A percentile compares a stretch with the other conserved stretches of the same genome.
Conservation (phyloP, 2,329 filamentous ascomycete species). For the Epichloe amarillans region DNA sequence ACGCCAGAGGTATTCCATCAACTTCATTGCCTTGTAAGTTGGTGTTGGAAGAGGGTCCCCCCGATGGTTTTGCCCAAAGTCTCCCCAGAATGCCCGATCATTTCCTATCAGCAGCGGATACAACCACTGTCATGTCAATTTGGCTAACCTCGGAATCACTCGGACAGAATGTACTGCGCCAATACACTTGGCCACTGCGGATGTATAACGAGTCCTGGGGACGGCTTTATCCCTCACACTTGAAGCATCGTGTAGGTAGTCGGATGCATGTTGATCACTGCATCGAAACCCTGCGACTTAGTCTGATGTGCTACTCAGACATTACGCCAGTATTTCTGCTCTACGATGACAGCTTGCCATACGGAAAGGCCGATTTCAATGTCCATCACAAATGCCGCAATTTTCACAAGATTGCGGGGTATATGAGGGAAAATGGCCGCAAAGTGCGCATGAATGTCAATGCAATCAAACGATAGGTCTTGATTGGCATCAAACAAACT, state of each 20-base stretch:
- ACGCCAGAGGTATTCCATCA: neutral
- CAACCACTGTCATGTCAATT: too few relatives aligned
- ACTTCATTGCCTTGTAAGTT: slow-evolving; percentile 2
- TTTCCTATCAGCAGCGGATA: too few relatives aligned
- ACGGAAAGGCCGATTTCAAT: neutral
- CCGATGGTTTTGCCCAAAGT: too few relatives aligned
- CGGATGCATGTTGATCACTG: slow-evolving; percentile 2
- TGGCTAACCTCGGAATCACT: neutral
- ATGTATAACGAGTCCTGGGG: slow-evolving; percentile 3
- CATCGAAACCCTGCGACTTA: slow-evolving; percentile 2
- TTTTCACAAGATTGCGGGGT: neutral
- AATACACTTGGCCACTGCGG: slow-evolving; percentile 1
- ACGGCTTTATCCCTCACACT: neutral
- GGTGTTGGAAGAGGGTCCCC: too few relatives aligned
- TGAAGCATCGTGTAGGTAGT: neutral
- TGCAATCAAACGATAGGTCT: neutral
- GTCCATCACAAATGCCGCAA: slow-evolving; percentile 1
- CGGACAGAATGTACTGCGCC: slow-evolving; percentile 1
- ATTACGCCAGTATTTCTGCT: neutral
- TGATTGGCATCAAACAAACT: too few relatives aligned
- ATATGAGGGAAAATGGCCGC: neutral
- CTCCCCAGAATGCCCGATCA: too few relatives aligned
- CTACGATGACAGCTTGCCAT: neutral
- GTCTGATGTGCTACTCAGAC: slow-evolving; percentile 3
- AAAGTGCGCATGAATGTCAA: neutral